phyloP scores from a whole-genome alignment of 2,329 filamentous ascomycete species.

The Microdochium paspali region DNA sequence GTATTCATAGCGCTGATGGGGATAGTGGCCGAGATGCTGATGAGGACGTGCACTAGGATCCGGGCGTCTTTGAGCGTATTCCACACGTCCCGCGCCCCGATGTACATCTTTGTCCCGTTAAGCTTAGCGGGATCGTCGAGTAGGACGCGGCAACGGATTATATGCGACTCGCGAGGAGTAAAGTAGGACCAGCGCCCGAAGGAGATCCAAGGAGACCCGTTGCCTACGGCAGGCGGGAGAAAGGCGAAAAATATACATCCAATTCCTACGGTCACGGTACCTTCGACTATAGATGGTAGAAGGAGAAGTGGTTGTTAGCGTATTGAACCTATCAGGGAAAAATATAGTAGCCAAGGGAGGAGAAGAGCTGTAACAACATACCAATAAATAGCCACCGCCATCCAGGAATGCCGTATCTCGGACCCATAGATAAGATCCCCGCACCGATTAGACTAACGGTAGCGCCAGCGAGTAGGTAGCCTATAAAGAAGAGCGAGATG shows the following conservation, averaged over 20 bases:
- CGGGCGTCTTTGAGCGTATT: conserved; percentile 18
- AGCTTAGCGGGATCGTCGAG: conserved; percentile 31
- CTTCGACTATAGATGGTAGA: conserved; percentile 16
- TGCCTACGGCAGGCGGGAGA: conserved; percentile 24
- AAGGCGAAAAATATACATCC: conserved; percentile 27
- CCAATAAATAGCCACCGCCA: conserved; percentile 43
- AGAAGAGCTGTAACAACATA: conserved; percentile 13
- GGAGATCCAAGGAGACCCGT: conserved; percentile 23
- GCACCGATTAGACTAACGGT: conserved; percentile 37
- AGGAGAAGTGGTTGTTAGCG: not conserved
- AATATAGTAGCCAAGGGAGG: too few relatives aligned
- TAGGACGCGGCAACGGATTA: conserved; percentile 28
- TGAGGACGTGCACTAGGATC: conserved; percentile 15
- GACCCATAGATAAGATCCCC: conserved; percentile 34
- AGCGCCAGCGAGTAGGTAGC: conserved; percentile 41
- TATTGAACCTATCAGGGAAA: too few relatives aligned
- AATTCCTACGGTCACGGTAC: conserved; percentile 17
- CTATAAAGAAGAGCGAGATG: conserved; percentile 41
- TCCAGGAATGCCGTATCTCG: conserved; percentile 26
- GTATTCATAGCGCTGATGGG: conserved; percentile 14
- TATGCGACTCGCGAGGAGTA: conserved; percentile 28
- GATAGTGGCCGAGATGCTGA: conserved; percentile 11
- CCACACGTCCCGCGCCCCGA: conserved; percentile 23
- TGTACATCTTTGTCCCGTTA: conserved; percentile 21
- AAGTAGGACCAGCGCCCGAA: conserved; percentile 30